Evolutionary conservation across 345 rosid species (phyloP).

Genomic region (Durio zibethinus): DNA sequence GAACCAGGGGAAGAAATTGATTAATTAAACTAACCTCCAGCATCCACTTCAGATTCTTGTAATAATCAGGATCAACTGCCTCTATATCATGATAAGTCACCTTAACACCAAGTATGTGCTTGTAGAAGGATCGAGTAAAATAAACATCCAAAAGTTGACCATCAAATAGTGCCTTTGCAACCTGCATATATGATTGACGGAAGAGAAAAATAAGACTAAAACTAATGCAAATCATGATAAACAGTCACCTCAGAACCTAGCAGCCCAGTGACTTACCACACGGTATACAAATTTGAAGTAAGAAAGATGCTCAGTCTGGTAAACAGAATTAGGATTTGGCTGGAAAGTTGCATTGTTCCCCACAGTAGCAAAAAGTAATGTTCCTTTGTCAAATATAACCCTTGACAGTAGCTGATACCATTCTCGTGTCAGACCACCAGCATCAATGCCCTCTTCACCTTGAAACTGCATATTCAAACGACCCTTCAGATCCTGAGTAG

Average conservation of each 20-base stretch:
- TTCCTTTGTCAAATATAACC: conserved; percentile 92
- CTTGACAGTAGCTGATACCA: conserved; percentile 97
- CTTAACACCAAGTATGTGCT: conserved; percentile 91
- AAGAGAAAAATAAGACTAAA: not conserved
- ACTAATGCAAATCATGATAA: not conserved
- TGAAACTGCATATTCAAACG: conserved; percentile 92
- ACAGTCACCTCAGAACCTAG: conserved; percentile 7
- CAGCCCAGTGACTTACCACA: conserved; percentile 55
- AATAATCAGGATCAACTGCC: conserved; percentile 99
- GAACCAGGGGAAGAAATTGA: not conserved
- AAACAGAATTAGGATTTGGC: conserved; percentile 96
- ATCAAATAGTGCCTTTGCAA: conserved; percentile 91
- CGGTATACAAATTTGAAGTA: conserved; percentile 96
- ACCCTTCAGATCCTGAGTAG: conserved; percentile 86
- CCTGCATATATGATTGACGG: conserved; percentile 43
- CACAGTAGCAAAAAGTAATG: conserved; percentile 91
- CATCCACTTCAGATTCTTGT: conserved; percentile 96
- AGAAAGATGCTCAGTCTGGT: conserved; percentile 94
- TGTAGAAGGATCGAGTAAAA: conserved; percentile 92
- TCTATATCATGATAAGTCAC: conserved; percentile 99
- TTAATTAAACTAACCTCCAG: conserved; percentile 63
- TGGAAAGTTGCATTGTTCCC: conserved; percentile 94
- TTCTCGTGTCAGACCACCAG: conserved; percentile 96
- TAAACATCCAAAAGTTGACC: conserved; percentile 97
- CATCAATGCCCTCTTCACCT: conserved; percentile 99